These are phyloP conservation scores for Xylariaceae sp. DNA, from an alignment of 2,329 filamentous ascomycete species.

Conservation along the genomic window DNA sequence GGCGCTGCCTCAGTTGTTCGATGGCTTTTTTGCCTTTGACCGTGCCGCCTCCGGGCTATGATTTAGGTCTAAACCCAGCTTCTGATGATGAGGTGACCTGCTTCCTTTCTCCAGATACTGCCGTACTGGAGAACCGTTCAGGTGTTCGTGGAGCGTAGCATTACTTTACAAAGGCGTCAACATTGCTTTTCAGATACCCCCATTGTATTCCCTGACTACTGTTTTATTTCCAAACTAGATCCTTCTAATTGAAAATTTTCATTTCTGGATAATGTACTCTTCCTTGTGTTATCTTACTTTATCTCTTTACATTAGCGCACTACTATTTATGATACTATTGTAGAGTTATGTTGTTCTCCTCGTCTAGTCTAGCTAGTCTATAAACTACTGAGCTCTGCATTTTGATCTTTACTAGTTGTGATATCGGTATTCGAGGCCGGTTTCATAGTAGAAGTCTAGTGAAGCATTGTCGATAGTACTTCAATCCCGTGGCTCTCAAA, in stretches of 20 bases:
- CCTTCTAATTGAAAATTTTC: conserved; percentile 19
- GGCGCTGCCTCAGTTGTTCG: conserved; percentile 65
- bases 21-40: conserved; percentile 85
- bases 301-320: background rate
- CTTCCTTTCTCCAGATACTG: background rate
- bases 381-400: no score
- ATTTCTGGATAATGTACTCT: conserved; percentile 5
- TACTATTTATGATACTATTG: no score
- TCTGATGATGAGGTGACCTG: no score
- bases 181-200: conserved; percentile 21
- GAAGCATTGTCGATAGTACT: no score
- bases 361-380: no score
- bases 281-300: background rate
- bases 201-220: background rate
- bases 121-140: background rate
- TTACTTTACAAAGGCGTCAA: conserved; percentile 2
- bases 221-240: conserved; percentile 1
- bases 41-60: no score
- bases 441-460: no score
- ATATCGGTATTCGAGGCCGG: no score
- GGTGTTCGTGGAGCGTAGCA: background rate
- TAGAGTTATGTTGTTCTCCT: no score
- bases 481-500: no score
- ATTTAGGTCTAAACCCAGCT: no score
- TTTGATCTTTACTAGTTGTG: no score